Conservation (phyloP, 2,329 filamentous ascomycete species). For the Akanthomyces uredinophilus region DNA sequence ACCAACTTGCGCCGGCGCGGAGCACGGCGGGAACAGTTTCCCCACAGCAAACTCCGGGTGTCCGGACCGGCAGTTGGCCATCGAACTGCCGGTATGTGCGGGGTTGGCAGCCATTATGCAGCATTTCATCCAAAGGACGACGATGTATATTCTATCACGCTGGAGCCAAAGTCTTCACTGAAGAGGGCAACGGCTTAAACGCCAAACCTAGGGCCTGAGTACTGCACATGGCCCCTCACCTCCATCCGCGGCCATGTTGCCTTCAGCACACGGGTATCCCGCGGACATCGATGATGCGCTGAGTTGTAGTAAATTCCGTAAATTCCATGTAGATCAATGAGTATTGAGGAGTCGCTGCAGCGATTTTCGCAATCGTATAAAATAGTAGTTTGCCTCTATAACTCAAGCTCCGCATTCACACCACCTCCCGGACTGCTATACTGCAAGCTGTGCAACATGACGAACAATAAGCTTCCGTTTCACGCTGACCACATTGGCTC, state of each 20-base stretch:
- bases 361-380: too few relatives aligned
- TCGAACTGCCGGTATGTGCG: slow-evolving; percentile 15
- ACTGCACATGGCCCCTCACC: background rate
- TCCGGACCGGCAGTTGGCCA: background rate
- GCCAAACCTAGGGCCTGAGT: background rate
- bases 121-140: background rate
- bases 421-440: background rate
- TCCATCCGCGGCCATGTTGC: background rate
- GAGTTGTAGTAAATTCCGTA: too few relatives aligned
- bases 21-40: background rate
- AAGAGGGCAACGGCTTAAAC: background rate
- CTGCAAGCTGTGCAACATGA: slow-evolving; percentile 1
- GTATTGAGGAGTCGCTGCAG: too few relatives aligned
- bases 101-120: slow-evolving; percentile 10
- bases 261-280: too few relatives aligned
- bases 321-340: too few relatives aligned
- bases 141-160: background rate
- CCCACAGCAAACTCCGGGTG: background rate
- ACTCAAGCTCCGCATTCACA: background rate
- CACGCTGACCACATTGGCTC: slow-evolving; percentile 70
- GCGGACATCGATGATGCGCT: too few relatives aligned
- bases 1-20: too few relatives aligned
- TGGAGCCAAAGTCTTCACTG: background rate
- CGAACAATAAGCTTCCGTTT: slow-evolving; percentile 44
- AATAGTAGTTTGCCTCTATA: too few relatives aligned